Evolutionary conservation across 129 eudicot species (phyloP), one percentile per base, ranked within the genome.

Genomic region (Rutidosis leptorrhynchoides): DNA sequence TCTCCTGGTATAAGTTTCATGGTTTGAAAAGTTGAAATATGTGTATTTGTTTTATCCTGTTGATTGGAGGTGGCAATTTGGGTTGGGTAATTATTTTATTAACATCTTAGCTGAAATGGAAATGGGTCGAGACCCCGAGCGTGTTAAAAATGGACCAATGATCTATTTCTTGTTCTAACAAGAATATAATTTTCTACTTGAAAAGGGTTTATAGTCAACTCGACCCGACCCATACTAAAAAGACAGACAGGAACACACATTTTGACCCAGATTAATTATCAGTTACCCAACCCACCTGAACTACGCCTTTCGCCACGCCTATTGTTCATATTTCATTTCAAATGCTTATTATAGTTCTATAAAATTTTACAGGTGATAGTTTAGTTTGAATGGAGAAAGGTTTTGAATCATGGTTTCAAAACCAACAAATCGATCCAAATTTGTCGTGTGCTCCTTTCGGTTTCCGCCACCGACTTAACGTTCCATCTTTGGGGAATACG

Each of bases 331-430:
- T 7, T 30, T 57, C 62, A 57, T 57, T 30, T 57, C 62, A 57
- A 25, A 27, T 76, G 55, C 65, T 35, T 72, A 73, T 42, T 46
- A n/a, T n/a, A 16, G 51, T 26, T 26, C 59, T 25, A 20, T 49
- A 11, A 33, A 61, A 49, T n/a, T 26, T 28, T 78, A 27, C 40
- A 79, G 93, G 92, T 83, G 81, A 75, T 79, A 82, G 60, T 54
- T 66, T 67, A 24, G 62, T 80, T 70, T 74, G 72, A 72, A 92
- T 92, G 98, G 98, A 85, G 68, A 82, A 78, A 62, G 76, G 82
- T 62, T 68, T 72, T 27, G 81, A 73, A 64, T 78, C 76, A 67
- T 78, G 89, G 87, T 82, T 74, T 27, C 85, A 59, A 59, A 77
- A 73, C 77, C 85, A 73, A 81, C 81, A 69, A 46, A 54, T 60